Evolutionary conservation across 495 filamentous ascomycete species (phyloP).

Genomic region (Pyrenula massariospora): DNA sequence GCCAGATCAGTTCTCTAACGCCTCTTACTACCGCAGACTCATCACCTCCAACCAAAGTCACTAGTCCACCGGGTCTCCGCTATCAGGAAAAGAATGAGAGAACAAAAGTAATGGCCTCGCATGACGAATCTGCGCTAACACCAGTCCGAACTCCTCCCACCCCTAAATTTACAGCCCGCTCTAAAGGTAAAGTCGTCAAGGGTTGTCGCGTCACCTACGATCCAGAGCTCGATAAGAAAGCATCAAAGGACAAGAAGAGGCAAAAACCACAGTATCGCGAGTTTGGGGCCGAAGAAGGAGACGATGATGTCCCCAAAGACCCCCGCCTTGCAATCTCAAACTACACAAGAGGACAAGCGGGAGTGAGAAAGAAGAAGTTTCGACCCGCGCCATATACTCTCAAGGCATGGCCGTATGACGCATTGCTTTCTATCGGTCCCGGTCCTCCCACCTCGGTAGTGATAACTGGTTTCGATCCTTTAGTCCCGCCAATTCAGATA

Average conservation of each 20-base stretch:
- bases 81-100: constrained; percentile 23
- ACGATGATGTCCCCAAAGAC: constrained; percentile 58
- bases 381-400: constrained; percentile 68
- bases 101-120: constrained; percentile 6
- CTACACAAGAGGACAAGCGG: constrained; percentile 41
- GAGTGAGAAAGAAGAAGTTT: constrained; percentile 62
- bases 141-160: constrained; percentile 38
- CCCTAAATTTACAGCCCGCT: constrained; percentile 46
- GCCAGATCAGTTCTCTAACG: constrained; percentile 49
- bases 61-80: constrained; percentile 25
- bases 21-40: constrained; percentile 68
- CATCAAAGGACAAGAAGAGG: constrained; percentile 48
- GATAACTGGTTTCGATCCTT: constrained; percentile 84
- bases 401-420: constrained; percentile 66
- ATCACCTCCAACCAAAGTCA: constrained; percentile 51
- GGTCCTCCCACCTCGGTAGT: constrained; percentile 83
- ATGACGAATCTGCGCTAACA: constrained; percentile 24
- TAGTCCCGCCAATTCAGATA: constrained; percentile 68
- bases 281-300: constrained; percentile 52
- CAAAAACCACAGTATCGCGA: constrained; percentile 58
- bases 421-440: constrained; percentile 69
- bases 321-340: constrained; percentile 59
- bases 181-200: constrained; percentile 46
- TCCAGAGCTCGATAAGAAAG: constrained; percentile 54
- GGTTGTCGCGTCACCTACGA: constrained; percentile 65